phyloP scores from a whole-genome alignment of 2,329 filamentous ascomycete species.

The Colletotrichum chrysophilum region DNA sequence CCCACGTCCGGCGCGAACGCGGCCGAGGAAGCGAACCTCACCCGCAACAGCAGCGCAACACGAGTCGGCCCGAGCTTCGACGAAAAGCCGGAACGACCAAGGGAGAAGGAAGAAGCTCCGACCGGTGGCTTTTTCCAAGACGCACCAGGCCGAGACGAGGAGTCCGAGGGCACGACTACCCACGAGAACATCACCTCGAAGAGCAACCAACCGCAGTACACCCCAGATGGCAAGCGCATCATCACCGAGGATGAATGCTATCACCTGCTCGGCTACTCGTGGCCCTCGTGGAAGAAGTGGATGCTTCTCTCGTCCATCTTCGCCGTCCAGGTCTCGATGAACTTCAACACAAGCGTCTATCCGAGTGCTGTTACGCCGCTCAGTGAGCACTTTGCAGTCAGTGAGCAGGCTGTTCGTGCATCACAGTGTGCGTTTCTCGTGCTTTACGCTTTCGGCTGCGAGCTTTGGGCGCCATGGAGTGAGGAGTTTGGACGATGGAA shows the following conservation, averaged over 20 bases:
- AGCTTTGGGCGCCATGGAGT: slow-evolving; percentile 60
- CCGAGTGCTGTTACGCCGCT: slow-evolving; percentile 54
- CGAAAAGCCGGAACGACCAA: background rate
- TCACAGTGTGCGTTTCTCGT: slow-evolving; percentile 56
- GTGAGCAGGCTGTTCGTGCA: slow-evolving; percentile 48
- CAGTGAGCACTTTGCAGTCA: slow-evolving; percentile 48
- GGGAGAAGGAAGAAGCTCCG: background rate
- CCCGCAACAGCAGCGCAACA: slow-evolving; percentile 7
- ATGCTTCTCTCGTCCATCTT: slow-evolving; percentile 55
- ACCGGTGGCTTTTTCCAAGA: background rate
- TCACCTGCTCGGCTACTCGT: slow-evolving; percentile 48
- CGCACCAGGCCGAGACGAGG: slow-evolving; percentile 4
- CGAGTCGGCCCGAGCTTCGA: background rate
- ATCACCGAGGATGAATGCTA: slow-evolving; percentile 55
- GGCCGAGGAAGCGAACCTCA: background rate
- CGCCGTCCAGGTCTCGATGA: slow-evolving; percentile 60
- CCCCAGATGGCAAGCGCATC: slow-evolving; percentile 37
- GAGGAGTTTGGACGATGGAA: slow-evolving; percentile 59
- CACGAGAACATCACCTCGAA: background rate
- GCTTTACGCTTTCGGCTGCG: slow-evolving; percentile 53
- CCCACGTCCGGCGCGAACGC: background rate
- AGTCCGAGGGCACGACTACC: background rate
- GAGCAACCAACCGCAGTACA: slow-evolving; percentile 9
- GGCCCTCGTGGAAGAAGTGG: slow-evolving; percentile 56
- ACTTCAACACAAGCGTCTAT: slow-evolving; percentile 59